These are phyloP conservation scores for Neovahlkampfia damariscottae DNA, from an alignment of 78 protist species.

Conservation along the genomic window DNA sequence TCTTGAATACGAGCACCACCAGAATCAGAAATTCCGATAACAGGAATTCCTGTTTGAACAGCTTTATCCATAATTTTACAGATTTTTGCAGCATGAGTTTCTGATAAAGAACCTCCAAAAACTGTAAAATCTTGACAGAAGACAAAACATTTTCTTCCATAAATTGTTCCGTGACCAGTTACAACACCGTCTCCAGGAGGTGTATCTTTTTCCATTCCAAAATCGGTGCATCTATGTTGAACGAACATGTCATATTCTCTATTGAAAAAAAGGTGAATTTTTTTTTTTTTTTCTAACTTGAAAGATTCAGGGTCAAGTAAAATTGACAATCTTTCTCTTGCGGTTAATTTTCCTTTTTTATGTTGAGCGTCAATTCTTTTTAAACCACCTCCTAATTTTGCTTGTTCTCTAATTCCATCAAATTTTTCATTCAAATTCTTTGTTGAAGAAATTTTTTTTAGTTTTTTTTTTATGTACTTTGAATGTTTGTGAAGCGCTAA, in stretches of 20 bases:
- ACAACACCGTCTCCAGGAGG: conserved; percentile 89
- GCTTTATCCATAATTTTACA: conserved; percentile 98
- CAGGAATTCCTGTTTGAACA: conserved; percentile 85
- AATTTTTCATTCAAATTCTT: no score
- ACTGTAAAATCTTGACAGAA: conserved; percentile 95
- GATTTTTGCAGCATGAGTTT: conserved; percentile 90
- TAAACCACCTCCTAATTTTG: conserved; percentile 50
- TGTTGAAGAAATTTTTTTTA: no score
- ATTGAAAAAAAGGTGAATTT: conserved; percentile 1
- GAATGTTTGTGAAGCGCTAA: no score
- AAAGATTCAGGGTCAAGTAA: conserved; percentile 79
- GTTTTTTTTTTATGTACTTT: no score
- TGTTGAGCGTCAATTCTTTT: conserved; percentile 51
- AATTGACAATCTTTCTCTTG: conserved; percentile 84
- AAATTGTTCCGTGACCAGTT: conserved; percentile 85
- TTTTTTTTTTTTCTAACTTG: conserved; percentile 8
- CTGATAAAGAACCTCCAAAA: conserved; percentile 89
- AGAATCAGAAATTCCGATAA: conserved; percentile 93
- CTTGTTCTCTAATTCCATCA: not conserved
- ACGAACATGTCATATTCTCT: conserved; percentile 71
- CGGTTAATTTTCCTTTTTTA: conserved; percentile 78
- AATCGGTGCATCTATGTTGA: conserved; percentile 82
- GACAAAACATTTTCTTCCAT: conserved; percentile 84
- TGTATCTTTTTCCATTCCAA: conserved; percentile 65
- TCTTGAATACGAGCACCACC: conserved; percentile 97